Evolutionary conservation across 495 filamentous ascomycete species (phyloP).

Genomic region (Beverwykella pulmonaria): DNA sequence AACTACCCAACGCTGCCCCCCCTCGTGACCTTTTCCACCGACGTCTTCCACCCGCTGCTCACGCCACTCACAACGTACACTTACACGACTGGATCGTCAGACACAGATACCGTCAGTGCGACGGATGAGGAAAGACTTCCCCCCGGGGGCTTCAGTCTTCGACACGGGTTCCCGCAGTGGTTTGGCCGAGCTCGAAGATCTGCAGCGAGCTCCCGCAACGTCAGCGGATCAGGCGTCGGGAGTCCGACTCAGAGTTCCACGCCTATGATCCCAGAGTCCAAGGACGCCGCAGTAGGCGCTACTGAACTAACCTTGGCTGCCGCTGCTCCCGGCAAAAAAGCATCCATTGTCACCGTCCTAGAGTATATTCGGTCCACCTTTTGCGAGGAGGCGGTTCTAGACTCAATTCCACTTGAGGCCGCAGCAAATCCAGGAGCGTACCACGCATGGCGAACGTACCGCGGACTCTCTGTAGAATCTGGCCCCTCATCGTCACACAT

Average conservation of each 20-base stretch:
- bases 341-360: conserved; percentile 64
- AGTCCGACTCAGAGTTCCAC: conserved; percentile 21
- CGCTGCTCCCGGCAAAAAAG: conserved; percentile 4
- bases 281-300: neutral
- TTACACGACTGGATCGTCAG: conserved; percentile 73
- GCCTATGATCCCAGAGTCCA: conserved; percentile 10
- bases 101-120: conserved; percentile 73
- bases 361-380: conserved; percentile 82
- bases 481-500: conserved; percentile 5
- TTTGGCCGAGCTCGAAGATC: conserved; percentile 56
- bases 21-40: conserved; percentile 80
- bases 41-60: conserved; percentile 93
- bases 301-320: neutral
- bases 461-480: conserved; percentile 37
- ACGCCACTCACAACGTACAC: conserved; percentile 88
- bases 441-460: conserved; percentile 83
- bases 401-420: conserved; percentile 75
- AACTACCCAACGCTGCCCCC: conserved; percentile 79
- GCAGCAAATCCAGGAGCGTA: conserved; percentile 87
- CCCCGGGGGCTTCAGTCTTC: conserved; percentile 82
- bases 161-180: conserved; percentile 90
- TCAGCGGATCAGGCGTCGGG: conserved; percentile 35
- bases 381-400: conserved; percentile 72
- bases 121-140: conserved; percentile 79
- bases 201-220: conserved; percentile 37